Conservation (phyloP, 192 early-diverging fungal species). For the Coemansia aciculifera region DNA sequence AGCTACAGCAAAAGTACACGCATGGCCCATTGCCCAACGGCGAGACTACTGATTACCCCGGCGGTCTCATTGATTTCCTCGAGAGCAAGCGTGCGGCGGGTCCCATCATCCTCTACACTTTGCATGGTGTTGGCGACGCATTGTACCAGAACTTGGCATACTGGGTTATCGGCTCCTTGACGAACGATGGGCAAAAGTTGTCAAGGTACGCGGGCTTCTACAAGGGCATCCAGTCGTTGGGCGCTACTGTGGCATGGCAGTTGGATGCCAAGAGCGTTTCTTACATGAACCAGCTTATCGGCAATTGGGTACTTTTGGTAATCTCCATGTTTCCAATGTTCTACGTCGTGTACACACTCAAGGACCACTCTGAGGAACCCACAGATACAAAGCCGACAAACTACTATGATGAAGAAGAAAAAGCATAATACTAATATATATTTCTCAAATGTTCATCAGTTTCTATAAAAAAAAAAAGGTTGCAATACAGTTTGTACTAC, state of each 20-base stretch:
- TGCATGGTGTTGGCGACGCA: conserved; percentile 74
- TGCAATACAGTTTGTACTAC: conserved; percentile 28
- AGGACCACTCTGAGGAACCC: conserved; percentile 35
- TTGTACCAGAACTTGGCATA: conserved; percentile 76
- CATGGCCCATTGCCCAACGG: conserved; percentile 24
- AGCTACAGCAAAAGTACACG: conserved; percentile 61
- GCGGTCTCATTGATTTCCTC: conserved; percentile 45
- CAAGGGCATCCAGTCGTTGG: conserved; percentile 81
- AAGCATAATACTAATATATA: not conserved
- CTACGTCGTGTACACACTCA: conserved; percentile 50
- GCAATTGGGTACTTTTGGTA: conserved; percentile 59
- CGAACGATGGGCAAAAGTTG: conserved; percentile 70
- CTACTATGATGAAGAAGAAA: not conserved
- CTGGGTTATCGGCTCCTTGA: conserved; percentile 83
- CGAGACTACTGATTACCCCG: conserved; percentile 26
- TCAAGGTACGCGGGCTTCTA: conserved; percentile 79
- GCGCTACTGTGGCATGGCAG: conserved; percentile 68
- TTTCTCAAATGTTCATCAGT: conserved; percentile 23
- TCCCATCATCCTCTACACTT: conserved; percentile 66
- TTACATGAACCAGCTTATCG: conserved; percentile 57
- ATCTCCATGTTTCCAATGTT: conserved; percentile 57
- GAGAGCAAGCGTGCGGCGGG: conserved; percentile 56
- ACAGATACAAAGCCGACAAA: not conserved
- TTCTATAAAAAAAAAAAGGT: conserved; percentile 14
- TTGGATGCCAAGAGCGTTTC: conserved; percentile 59